Base-by-base conservation (phyloP, 495 filamentous ascomycete genomes). In the Daldinia decipiens region DNA sequence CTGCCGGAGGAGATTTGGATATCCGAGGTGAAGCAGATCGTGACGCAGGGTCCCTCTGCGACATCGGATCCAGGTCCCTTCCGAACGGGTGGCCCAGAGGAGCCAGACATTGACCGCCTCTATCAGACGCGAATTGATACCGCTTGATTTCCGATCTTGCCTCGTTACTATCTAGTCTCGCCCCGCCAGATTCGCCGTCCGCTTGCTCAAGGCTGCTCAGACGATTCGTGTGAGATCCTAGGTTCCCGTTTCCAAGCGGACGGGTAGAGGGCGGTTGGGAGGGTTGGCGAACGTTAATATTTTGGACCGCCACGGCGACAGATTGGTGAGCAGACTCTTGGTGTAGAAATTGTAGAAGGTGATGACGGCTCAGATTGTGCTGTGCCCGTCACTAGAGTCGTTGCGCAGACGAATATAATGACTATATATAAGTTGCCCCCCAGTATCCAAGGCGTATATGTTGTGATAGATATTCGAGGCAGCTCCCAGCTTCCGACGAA, bases 61-160 rank as follows among this genome's bases (percentile, higher is more conserved):
- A 87, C 86, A 88, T 88, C 82, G 83, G 83, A 82, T 80, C 81
- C 84, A 82, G 81, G 81, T 85, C 86, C 83, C 86, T 83, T 84
- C 78, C 80, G 77, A 82, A 77, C 79, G 78, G 77, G 73, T 73
- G 74, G 77, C 78, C 82, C 80, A 74, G 76, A 78, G 76, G 75
- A 81, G 79, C 79, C 77, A 80, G 80, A 85, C 85, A 88, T 87
- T 84, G 85, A 87, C 81, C 77, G 69, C 78, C 72, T 72, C 70
- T 73, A 69, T 75, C 50, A 68, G 68, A 65, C 59, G 62, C 32
- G 62, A 67, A 53, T 73, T 66, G 71, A 72, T 76, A 72, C 62
- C 72, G 68, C 62, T 65, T 62, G 65, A 59, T 68, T 62, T 73
- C 71, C 17, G 66, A 63, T 62, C 65, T 68, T 51, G 71, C 67